Base-by-base conservation (phyloP, 768 basidiomycete genomes). In the Cystofilobasidium ferigula region DNA sequence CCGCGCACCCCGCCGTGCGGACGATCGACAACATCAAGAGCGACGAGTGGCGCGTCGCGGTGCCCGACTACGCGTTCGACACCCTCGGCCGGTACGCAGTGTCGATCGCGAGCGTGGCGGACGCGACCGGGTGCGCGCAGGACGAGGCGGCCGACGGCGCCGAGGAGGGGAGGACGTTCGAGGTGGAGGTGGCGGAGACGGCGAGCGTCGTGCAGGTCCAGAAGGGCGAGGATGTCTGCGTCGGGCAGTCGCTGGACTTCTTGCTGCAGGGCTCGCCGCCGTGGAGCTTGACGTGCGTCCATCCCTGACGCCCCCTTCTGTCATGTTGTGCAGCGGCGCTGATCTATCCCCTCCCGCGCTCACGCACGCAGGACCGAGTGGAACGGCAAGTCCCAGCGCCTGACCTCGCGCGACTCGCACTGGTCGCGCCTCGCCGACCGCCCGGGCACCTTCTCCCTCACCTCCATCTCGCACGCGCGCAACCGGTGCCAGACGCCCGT, bases 201-300 rank as follows among this genome's bases (percentile, higher is more conserved):
- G 95, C 95, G 12, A 84, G 89, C 16, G 91, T 99, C 62, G 81
- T 90, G 54, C 86, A 94, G 7, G 83, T 91, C 70, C 86, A 87
- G 71, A 79, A 85, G 64, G 81, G 84, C 64, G 80, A 80, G 70
- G 86, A 98, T 72, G 85, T 87, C 68, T 99, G 95, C 76, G 86
- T 89, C 1, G 94, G 93, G 12, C 91, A 97, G 67, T 80, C 84
- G 34, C 81, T 88, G 12, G 89, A 89, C 69, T 98, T 95, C 81
- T 86, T 93, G 73, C 79, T 99, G 20, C 90, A 95, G 76, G 95
- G 95, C 51, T 87, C 84, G 36, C 87, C 92, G 20, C 91, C 94
- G 4, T 98, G 92, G 91, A 86, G 83, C 4, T 83, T 97, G 61
- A 85, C 85, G 87, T 89, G 71, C 51, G 84, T 74, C 24, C 18